Evolutionary conservation across 305 asterid genomes (phyloP), one percentile per base, ranked within the genome.

Genomic region (Solanum hybrid): DNA sequence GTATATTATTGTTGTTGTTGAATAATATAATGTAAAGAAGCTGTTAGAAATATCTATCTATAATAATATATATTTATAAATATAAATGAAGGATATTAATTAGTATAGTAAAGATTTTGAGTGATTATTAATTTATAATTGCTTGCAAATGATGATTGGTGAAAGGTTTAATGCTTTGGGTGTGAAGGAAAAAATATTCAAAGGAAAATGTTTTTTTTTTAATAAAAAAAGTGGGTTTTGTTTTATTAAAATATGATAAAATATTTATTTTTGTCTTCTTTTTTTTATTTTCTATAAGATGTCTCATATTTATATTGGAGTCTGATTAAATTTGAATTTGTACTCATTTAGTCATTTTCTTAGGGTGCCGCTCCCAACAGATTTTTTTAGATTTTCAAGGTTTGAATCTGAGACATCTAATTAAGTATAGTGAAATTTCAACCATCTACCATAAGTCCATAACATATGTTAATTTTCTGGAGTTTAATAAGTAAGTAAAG

Each of bases 131-230:
- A 82, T 26, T 3, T 82, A 61, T 20, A 26, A 82, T 39, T 24
- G 87, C 61, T 41, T 82, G 87, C 72, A 82, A 82, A 80, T 80
- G 68, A 80, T 80, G 65, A 80, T 80, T 80, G 86, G 51, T 38
- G n/a, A 37, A 38, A 79, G 32, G 51, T 79, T 13, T 37, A 37
- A 38, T 22, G 86, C 1, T 33, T 22, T 34, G 85, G 77, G 32
- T 24, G 75, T 1, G 75, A 68, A n/a, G 29, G 75, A 68, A 68
- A 68, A 68, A 22, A 3, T 20, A 65, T 0, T 65, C 26, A 65
- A 65, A 20, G 27, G 73, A 22, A 65, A 65, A 65, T 65, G 70
- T 57, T 45, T 0, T 17, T 51, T 20, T 61, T 61, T 22, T 57
- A 4, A 1, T 0, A 4, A 57, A 17, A 6, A 6, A 17, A 6